Base-by-base conservation (phyloP, 2,329 filamentous ascomycete species). In the Fusarium musae region DNA sequence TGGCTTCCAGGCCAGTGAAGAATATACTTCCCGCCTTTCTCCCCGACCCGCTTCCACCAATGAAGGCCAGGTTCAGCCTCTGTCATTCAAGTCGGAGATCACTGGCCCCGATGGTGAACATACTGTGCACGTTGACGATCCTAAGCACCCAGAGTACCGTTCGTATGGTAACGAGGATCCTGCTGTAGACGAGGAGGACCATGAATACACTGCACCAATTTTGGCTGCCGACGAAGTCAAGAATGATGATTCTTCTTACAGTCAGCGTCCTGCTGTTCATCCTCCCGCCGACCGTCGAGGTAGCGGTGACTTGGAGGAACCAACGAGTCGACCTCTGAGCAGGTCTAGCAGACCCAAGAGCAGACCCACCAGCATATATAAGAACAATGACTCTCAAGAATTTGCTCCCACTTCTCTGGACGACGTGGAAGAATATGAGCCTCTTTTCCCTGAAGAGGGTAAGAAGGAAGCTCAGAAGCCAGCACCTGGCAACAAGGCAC, bases 381-480 rank as follows among this genome's bases (percentile, higher is more conserved):
- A 87, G 72, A 85, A 84, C 50, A 83, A 87, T 11, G 85, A 87
- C 21, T 83, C 84, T 61, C 76, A 81, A 16, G 85, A 92, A 81
- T 80, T 92, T 81, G 83, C 84, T 78, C 83, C 90, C 47, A 95
- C 92, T 7, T 93, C 93, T 9, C 84, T 97, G 13, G 94, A 97
- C 77, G 93, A 97, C 78, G 93, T 97, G 9, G 92, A 95, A 77
- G 95, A 98, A 81, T 98, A 98, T 78, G 96, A 98, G 80, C 96
- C 96, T 4, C 85, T 99, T 7, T 99, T 99, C 82, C 92, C 93
- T 1, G 95, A 96, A 63, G 93, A 95, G 21, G 87, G 88, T 7
- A 88, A 90, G 63, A 84, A 87, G 60, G 83, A 87, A 32, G 74
- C 84, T 59, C 80, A 83, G 23, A 79, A 80, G 37, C 77, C 80